These are phyloP conservation scores for Nakazawaea sp. DNA, from an alignment of 805 yeast species.

Conservation along the genomic window DNA sequence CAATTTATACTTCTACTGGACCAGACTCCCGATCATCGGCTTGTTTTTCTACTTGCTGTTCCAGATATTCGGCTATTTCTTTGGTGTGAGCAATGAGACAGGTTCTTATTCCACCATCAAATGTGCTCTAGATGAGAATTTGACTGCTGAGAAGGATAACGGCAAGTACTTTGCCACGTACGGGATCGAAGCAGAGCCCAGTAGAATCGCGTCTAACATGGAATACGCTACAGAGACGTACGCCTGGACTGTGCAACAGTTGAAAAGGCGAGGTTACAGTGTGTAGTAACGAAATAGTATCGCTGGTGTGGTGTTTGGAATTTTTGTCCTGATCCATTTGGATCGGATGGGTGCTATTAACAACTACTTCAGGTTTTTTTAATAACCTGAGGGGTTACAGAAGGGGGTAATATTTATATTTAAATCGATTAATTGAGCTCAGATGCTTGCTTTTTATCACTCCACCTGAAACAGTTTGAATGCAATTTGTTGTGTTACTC, in stretches of 20 bases:
- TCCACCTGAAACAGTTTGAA: too few species aligned
- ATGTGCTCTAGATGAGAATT: slow-evolving; percentile 49
- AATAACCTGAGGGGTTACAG: too few species aligned
- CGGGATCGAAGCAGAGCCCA: slow-evolving; percentile 51
- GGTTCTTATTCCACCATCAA: slow-evolving; percentile 61
- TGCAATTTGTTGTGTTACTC: too few species aligned
- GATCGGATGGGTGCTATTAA: too few species aligned
- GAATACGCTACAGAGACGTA: slow-evolving; percentile 64
- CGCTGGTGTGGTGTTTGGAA: too few species aligned
- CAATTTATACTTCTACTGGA: slow-evolving; percentile 68
- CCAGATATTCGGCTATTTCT: slow-evolving; percentile 58
- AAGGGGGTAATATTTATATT: too few species aligned
- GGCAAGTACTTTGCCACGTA: slow-evolving; percentile 64
- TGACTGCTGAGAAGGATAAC: slow-evolving; percentile 47
- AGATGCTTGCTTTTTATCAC: too few species aligned
- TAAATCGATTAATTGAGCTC: too few species aligned
- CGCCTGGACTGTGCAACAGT: slow-evolving; percentile 69
- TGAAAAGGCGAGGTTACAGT: slow-evolving; percentile 44
- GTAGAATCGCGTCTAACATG: slow-evolving; percentile 48
- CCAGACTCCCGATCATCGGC: slow-evolving; percentile 74
- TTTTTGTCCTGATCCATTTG: too few species aligned
- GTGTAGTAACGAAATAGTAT: too few species aligned
- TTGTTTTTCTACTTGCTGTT: slow-evolving; percentile 64
- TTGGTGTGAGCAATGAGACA: slow-evolving; percentile 68
- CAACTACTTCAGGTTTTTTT: too few species aligned